Base-by-base conservation (phyloP, 805 yeast species). In the Pichia manshurica region DNA sequence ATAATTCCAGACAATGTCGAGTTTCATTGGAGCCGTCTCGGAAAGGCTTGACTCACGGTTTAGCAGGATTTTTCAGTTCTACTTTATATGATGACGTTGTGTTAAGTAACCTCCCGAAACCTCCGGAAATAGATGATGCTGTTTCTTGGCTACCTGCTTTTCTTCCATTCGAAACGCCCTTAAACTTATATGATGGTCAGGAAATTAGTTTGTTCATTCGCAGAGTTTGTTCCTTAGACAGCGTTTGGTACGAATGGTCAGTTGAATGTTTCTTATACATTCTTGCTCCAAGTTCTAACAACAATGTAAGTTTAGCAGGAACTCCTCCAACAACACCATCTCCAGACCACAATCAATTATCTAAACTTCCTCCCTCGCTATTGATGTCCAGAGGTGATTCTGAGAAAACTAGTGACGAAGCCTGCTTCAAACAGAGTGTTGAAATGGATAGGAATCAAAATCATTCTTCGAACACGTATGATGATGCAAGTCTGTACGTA, bases 1-100 rank as follows among this genome's bases (percentile, higher is more conserved):
- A 58, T 25, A 56, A 56, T 34, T 58, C 54, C 41, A 48, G 65
- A 32, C 57, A 56, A 43, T 47, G 44, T 3, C 61, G 60, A 34
- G 38, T 55, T 9, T 49, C 58, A 0, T 74, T 82, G 50, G 67
- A 68, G 42, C 68, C 77, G 5, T 68, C 71, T 15, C 64, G 73
- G 29, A 71, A 75, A 45, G 77, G 84, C 2, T 74, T 73, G 17
- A 62, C 87, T 3, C 90, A 87, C 61, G 96, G 91, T 0, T 61
- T 89, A 32, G 68, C 79, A 3, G 96, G 96, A 0, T 81, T 71
- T 58, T 90, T 90, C 58, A 73, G 72, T n/a, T 81, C 93, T 0
- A 74, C 65, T 2, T 69, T 89, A n/a, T 86, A 80, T 60, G 77
- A 74, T 1, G 82, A 79, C 41, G 68, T 81, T 21, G 59, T 60